Conservation (phyloP, 352 stramenopile genomes). For the Phytophthora chlamydospora region DNA sequence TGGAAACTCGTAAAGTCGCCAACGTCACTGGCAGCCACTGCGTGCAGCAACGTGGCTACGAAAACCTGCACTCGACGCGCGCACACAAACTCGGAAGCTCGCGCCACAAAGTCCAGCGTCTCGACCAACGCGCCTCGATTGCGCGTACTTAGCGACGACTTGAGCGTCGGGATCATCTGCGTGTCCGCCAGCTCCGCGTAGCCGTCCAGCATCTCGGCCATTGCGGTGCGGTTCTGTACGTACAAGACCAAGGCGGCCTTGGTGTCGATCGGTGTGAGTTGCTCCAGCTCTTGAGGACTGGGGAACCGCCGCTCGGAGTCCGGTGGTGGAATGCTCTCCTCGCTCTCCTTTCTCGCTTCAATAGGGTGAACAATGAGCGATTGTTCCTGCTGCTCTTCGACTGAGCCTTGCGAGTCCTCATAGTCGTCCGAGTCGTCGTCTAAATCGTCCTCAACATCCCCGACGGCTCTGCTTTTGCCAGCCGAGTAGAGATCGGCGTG, state of each 20-base stretch:
- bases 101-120: constrained; percentile 68
- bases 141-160: constrained; percentile 36
- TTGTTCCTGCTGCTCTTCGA: background rate
- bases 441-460: constrained; percentile 2
- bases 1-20: constrained; percentile 28
- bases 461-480: constrained; percentile 3
- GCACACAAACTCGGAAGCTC: constrained; percentile 75
- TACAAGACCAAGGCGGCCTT: constrained; percentile 60
- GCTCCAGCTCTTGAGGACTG: constrained; percentile 53
- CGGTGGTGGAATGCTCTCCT: constrained; percentile 15
- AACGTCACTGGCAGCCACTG: constrained; percentile 50
- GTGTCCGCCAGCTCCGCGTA: constrained; percentile 61
- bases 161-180: constrained; percentile 58
- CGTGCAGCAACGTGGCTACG: constrained; percentile 62
- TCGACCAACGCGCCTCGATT: constrained; percentile 65
- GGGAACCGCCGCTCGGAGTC: constrained; percentile 49
- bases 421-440: constrained; percentile 28
- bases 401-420: constrained; percentile 10
- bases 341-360: constrained; percentile 37
- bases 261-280: constrained; percentile 66
- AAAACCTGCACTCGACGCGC: constrained; percentile 69
- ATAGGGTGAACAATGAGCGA: constrained; percentile 31
- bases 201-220: constrained; percentile 76
- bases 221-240: constrained; percentile 59
- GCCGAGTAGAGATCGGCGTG: constrained; percentile 49